These are phyloP conservation scores for Paspalum notatum DNA, from an alignment of 176 grass and related monocot genomes.

Conservation along the genomic window DNA sequence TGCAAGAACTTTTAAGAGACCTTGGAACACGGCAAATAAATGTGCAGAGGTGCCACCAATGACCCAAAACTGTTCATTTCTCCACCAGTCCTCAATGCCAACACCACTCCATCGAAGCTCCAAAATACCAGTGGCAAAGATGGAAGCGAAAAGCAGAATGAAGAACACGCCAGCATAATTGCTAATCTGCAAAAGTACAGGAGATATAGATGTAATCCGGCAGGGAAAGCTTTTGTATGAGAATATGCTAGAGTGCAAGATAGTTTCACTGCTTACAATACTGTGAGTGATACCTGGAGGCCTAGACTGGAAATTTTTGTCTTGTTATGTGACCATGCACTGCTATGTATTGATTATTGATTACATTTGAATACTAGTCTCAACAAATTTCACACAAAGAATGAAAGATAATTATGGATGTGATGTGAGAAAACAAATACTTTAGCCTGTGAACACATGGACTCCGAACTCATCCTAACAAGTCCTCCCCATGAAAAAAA, in stretches of 20 bases:
- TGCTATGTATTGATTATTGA: not conserved
- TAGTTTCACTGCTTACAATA: constrained; percentile 20
- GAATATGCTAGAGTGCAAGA: not conserved
- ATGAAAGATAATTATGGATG: not conserved
- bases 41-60: constrained; percentile 87
- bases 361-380: not conserved
- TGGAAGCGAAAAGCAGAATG: constrained; percentile 72
- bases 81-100: constrained; percentile 84
- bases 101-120: constrained; percentile 78
- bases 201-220: not conserved
- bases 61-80: constrained; percentile 89
- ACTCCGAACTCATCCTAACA: not conserved
- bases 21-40: constrained; percentile 82
- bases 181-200: constrained; percentile 64
- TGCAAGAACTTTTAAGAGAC: constrained; percentile 75
- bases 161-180: constrained; percentile 77
- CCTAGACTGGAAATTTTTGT: not conserved
- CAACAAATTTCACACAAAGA: not conserved
- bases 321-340: not conserved
- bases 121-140: constrained; percentile 76
- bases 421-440: not conserved
- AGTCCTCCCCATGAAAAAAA: not conserved
- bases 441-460: not conserved
- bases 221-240: not conserved
- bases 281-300: not conserved